phyloP scores from a whole-genome alignment of 2,329 filamentous ascomycete genomes.

The Fusarium verrucosum region DNA sequence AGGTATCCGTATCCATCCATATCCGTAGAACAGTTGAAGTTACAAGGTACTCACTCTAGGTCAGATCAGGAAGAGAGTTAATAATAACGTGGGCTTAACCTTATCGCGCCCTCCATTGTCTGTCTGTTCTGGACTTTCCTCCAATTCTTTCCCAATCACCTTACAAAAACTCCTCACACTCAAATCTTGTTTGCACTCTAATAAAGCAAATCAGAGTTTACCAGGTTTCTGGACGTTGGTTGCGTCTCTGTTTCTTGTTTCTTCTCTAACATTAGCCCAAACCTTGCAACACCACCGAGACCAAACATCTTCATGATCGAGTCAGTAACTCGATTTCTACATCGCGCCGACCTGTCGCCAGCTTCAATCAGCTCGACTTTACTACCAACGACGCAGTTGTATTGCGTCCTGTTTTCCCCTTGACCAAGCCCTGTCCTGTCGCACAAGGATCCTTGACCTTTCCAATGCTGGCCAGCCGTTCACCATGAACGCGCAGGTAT shows the following conservation, averaged over 20 bases:
- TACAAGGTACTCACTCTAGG: conserved; percentile 7
- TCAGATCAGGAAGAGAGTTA: conserved; percentile 37
- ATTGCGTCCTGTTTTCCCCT: conserved; percentile 1
- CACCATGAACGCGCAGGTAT: conserved; percentile 66
- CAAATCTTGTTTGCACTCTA: conserved; percentile 2
- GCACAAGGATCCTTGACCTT: conserved; percentile 6
- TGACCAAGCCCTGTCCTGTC: conserved; percentile 1
- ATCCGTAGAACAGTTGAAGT: conserved; percentile 19
- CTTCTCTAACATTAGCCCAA: conserved; percentile 33
- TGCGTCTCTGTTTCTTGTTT: conserved; percentile 23
- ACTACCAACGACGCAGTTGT: conserved; percentile 3
- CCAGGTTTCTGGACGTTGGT: conserved; percentile 17
- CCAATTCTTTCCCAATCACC: conserved; percentile 10
- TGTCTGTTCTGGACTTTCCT: conserved; percentile 13
- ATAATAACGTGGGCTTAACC: conserved; percentile 39
- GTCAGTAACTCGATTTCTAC: conserved; percentile 21
- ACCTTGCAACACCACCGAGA: conserved; percentile 29
- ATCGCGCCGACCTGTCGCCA: conserved; percentile 25
- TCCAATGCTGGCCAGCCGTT: conserved; percentile 21
- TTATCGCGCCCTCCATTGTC: conserved; percentile 33
- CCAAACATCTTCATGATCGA: conserved; percentile 37
- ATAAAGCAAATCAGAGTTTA: conserved; percentile 32
- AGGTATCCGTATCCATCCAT: no score
- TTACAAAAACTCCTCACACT: conserved; percentile 19
- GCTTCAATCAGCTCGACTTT: conserved; percentile 13